Conservation (phyloP, 768 basidiomycete species). For the Boletus rubropictus region DNA sequence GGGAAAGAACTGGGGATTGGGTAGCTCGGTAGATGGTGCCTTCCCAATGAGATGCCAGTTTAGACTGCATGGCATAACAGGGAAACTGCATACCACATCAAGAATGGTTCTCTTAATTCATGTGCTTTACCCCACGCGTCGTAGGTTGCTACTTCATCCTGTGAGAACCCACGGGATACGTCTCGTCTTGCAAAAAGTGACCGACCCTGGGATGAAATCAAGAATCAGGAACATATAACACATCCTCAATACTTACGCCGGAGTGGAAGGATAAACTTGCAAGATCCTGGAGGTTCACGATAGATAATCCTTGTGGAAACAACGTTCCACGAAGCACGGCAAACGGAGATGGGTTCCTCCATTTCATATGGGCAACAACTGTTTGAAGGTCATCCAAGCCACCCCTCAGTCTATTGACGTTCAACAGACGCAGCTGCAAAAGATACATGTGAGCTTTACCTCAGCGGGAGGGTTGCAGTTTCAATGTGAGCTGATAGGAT, state of each 20-base stretch:
- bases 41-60: conserved; percentile 22
- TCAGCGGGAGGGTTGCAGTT: conserved; percentile 51
- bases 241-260: conserved; percentile 13
- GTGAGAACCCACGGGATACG: conserved; percentile 56
- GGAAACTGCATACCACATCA: conserved; percentile 34
- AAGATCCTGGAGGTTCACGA: conserved; percentile 27
- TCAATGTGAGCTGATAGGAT: conserved; percentile 56
- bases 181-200: conserved; percentile 41
- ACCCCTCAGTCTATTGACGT: conserved; percentile 30
- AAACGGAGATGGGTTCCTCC: conserved; percentile 49
- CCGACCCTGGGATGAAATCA: conserved; percentile 11
- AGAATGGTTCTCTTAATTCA: conserved; percentile 27
- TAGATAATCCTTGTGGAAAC: conserved; percentile 32
- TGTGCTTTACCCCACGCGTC: conserved; percentile 34
- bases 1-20: conserved; percentile 61
- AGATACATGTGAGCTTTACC: conserved; percentile 34
- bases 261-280: conserved; percentile 39
- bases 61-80: neutral
- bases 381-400: conserved; percentile 38
- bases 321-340: conserved; percentile 52
- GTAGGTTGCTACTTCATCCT: conserved; percentile 32
- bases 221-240: neutral
- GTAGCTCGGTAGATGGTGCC: conserved; percentile 46
- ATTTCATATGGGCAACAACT: conserved; percentile 45
- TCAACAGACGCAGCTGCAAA: neutral